These are phyloP conservation scores for Dunaliella primolecta DNA, from an alignment of 139 green algal genomes.

Conservation along the genomic window DNA sequence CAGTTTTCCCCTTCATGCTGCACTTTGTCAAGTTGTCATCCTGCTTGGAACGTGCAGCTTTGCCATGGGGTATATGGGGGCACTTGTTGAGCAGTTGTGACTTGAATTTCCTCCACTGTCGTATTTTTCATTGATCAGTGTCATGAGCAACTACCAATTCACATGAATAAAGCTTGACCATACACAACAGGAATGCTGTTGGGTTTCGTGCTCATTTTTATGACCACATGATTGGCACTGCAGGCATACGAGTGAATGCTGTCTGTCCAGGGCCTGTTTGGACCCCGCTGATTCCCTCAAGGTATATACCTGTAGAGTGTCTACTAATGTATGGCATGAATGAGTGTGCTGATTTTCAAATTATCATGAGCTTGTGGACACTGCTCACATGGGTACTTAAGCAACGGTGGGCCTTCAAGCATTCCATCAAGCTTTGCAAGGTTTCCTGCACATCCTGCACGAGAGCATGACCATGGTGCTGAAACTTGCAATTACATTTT, in stretches of 20 bases:
- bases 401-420: not conserved
- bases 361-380: not conserved
- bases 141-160: not conserved
- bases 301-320: not conserved
- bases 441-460: not conserved
- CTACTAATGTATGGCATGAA: not conserved
- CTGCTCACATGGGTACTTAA: not conserved
- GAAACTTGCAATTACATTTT: not conserved
- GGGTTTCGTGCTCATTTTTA: not conserved
- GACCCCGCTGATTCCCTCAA: slow-evolving; percentile 57
- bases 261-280: slow-evolving; percentile 69
- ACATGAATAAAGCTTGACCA: not conserved
- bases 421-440: not conserved
- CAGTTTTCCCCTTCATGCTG: no score
- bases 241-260: slow-evolving; percentile 73
- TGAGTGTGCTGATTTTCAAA: not conserved
- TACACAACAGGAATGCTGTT: not conserved
- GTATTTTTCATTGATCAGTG: not conserved
- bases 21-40: no score
- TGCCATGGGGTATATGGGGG: not conserved
- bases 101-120: not conserved
- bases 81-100: not conserved
- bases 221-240: not conserved
- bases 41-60: no score
- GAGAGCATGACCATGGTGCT: not conserved